Base-by-base conservation (phyloP, 1,139 yeast genomes). In the Hyphopichia burtonii region DNA sequence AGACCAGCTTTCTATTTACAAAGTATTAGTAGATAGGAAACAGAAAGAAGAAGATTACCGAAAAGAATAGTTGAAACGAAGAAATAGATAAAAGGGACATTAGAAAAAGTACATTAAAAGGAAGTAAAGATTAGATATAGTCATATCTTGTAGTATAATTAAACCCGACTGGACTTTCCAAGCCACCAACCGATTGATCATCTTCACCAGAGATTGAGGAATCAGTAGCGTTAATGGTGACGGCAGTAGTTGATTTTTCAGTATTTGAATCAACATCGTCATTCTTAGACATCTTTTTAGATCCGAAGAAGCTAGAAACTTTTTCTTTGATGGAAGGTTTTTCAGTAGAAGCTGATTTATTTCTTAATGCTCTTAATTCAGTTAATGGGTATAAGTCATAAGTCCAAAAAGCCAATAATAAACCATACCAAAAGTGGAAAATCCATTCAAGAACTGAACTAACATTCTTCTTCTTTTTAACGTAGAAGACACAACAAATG, bases 351-450 rank as follows among this genome's bases (percentile, higher is more conserved):
- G 15, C 16, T 17, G 23, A 15, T n/a, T 27, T 38, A 8, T 34
- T 18, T 32, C 53, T 41, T 32, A 54, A 50, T 5, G 58, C 56
- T 22, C 42, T 27, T 15, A 42, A 37, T 35, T 62, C 66, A n/a
- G 66, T 61, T 44, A 61, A 56, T 45, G 71, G 71, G 48, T 65
- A 59, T 39, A 65, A 58, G 46, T 65, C 71, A 46, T 63, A 61
- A 39, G 70, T 59, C 71, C 71, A 66, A 51, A 65, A 59, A 8
- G 65, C 63, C 44, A 66, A 51, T 41, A 65, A 54, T 32, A 65
- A 48, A 4, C 71, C 70, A 46, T 66, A 66, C 70, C 70, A 65
- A 49, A 65, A 62, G 45, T 65, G 67, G 55, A 65, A 64, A 30
- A 53, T 49, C 71, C 71, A 66, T 50, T 66, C 71, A 38, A 66